Evolutionary conservation across 345 rosid genomes (phyloP).

Genomic region (Limnanthes douglasii): DNA sequence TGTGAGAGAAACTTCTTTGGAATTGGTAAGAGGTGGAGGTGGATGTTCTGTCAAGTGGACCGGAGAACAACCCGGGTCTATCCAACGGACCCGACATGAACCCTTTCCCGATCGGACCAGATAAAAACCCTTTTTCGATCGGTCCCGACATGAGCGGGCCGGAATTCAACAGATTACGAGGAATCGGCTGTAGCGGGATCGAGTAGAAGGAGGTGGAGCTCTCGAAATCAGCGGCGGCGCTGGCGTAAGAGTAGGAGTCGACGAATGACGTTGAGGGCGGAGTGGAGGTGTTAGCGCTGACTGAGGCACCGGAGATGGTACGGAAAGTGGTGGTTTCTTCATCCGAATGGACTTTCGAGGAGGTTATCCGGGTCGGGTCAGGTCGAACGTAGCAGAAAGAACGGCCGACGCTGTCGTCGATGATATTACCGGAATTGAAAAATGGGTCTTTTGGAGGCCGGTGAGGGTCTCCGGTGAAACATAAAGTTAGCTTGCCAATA

Average conservation of each 20-base stretch:
- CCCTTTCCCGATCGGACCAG: constrained; percentile 85
- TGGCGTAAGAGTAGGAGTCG: constrained; percentile 50
- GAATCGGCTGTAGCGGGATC: constrained; percentile 85
- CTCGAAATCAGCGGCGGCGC: constrained; percentile 83
- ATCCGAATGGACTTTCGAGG: constrained; percentile 79
- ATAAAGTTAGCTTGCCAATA: constrained; percentile 42
- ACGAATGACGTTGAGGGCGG: constrained; percentile 71
- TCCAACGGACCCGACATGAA: constrained; percentile 91
- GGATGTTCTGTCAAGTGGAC: constrained; percentile 46
- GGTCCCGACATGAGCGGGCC: constrained; percentile 70
- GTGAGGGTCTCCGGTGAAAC: constrained; percentile 46
- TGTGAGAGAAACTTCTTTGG: constrained; percentile 74
- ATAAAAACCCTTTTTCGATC: constrained; percentile 56
- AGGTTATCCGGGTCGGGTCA: constrained; percentile 41
- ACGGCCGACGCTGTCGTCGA: constrained; percentile 86
- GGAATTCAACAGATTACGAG: constrained; percentile 33
- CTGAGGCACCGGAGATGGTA: constrained; percentile 89
- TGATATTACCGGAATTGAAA: constrained; percentile 31
- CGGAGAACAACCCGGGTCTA: constrained; percentile 34
- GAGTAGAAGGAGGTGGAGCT: constrained; percentile 79
- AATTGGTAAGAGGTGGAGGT: constrained; percentile 40
- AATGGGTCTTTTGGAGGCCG: constrained; percentile 30
- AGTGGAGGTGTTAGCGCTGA: constrained; percentile 91
- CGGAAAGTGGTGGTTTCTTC: constrained; percentile 73
- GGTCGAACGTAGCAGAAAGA: constrained; percentile 89